Percentiles rank a stretch among this genome's conserved stretches.
Evolutionary conservation across 2,329 filamentous ascomycete genomes (phyloP).

Genomic region (Hypoxylon sp.): DNA sequence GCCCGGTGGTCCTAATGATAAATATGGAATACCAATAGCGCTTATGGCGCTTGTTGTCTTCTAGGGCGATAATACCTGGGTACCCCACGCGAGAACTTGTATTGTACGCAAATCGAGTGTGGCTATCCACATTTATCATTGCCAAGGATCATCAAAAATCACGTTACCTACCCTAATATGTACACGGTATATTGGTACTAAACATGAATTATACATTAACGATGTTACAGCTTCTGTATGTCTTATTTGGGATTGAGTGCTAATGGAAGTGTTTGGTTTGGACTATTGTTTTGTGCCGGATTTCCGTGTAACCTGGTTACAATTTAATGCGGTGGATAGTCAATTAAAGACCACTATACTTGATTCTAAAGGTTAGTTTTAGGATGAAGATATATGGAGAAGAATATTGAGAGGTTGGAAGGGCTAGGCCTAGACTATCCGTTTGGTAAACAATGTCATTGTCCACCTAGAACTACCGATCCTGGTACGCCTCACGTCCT

Average conservation of each 20-base stretch:
- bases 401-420: constrained; percentile 1
- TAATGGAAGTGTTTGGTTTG: not conserved
- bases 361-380: not conserved
- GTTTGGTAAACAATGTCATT: constrained; percentile 27
- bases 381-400: constrained; percentile 14
- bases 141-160: constrained; percentile 23
- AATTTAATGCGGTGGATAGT: constrained; percentile 3
- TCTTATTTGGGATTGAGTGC: not conserved
- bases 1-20: not conserved
- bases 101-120: constrained; percentile 9
- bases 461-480: constrained; percentile 35
- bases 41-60: not conserved
- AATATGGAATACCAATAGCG: not conserved
- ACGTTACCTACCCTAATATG: not conserved
- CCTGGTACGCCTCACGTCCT: constrained; percentile 25
- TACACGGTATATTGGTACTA: not conserved
- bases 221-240: not conserved
- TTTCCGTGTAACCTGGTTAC: constrained; percentile 17
- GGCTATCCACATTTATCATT: constrained; percentile 10
- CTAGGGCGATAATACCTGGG: not conserved
- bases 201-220: not conserved
- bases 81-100: constrained; percentile 19
- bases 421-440: constrained; percentile 5
- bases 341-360: constrained; percentile 3
- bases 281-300: constrained; percentile 3